Conservation (phyloP, 2,329 filamentous ascomycete genomes). For the Talaromyces sp. region DNA sequence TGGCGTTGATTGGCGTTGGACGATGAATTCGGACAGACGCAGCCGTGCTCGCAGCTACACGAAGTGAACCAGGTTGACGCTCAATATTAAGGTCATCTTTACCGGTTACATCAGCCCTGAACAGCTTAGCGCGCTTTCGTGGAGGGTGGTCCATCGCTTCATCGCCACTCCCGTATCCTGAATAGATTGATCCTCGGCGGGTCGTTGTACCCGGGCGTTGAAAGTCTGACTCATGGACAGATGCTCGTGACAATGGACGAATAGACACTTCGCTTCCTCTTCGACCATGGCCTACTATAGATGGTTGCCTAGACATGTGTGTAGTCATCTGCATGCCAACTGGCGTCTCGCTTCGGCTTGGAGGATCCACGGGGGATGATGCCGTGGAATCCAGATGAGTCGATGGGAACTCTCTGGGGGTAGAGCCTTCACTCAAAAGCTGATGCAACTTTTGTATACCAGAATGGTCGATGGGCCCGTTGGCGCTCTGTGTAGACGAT, state of each 20-base stretch:
- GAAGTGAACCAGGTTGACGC: constrained; percentile 70
- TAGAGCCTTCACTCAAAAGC: constrained; percentile 44
- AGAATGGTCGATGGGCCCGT: constrained; percentile 39
- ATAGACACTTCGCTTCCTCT: constrained; percentile 46
- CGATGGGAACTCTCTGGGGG: constrained; percentile 39
- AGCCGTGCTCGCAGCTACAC: constrained; percentile 86
- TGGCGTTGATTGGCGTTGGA: constrained; percentile 56
- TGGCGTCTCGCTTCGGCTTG: constrained; percentile 40
- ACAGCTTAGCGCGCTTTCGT: constrained; percentile 78
- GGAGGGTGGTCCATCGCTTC: constrained; percentile 59
- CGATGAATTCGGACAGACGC: constrained; percentile 82
- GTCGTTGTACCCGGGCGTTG: constrained; percentile 24
- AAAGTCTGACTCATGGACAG: constrained; percentile 44
- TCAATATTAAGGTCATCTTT: constrained; percentile 65
- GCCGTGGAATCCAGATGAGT: constrained; percentile 38
- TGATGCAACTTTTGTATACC: constrained; percentile 46
- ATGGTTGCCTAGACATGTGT: constrained; percentile 28
- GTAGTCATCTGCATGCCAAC: constrained; percentile 26
- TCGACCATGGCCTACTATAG: constrained; percentile 26
- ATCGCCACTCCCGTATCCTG: constrained; percentile 70
- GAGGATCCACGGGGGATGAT: constrained; percentile 34
- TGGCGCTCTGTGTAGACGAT: constrained; percentile 26
- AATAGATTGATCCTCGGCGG: constrained; percentile 40
- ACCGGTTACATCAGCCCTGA: constrained; percentile 68
- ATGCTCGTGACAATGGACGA: constrained; percentile 60